These are phyloP conservation scores for Monilinia polystroma DNA, from an alignment of 2,329 filamentous ascomycete genomes.

Conservation along the genomic window DNA sequence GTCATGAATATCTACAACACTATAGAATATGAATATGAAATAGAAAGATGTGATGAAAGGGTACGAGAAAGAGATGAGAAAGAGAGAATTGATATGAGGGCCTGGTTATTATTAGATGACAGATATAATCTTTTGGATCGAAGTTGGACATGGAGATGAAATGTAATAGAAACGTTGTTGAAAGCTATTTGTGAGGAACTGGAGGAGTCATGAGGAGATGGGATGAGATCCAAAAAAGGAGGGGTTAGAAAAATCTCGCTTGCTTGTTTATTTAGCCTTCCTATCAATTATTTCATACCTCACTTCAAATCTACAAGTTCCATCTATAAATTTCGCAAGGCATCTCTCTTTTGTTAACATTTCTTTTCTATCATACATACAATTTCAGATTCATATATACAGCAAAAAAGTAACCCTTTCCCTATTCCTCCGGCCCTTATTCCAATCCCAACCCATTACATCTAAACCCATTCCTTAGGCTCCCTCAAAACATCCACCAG, in stretches of 20 bases:
- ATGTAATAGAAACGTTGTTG: neutral
- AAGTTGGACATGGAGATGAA: neutral
- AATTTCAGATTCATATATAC: constrained; percentile 21
- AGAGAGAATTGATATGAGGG: neutral
- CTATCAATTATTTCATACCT: neutral
- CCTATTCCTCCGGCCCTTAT: neutral
- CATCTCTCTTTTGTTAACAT: neutral
- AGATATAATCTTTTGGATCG: neutral
- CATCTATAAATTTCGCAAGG: neutral
- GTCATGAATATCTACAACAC: neutral
- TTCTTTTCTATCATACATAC: constrained; percentile 8
- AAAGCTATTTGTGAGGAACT: neutral
- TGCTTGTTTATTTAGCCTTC: neutral
- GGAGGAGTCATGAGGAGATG: neutral
- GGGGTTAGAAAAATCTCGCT: constrained; percentile 12
- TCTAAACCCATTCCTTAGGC: constrained; percentile 65
- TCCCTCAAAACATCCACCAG: constrained; percentile 69
- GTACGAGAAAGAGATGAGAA: neutral
- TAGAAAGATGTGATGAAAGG: neutral
- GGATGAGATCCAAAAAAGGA: neutral
- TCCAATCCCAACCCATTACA: neutral
- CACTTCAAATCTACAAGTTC: neutral
- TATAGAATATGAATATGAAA: neutral
- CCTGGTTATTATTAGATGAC: neutral
- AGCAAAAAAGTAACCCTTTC: neutral